A percentile compares a stretch with the other conserved stretches of the same genome.
phyloP scores from a whole-genome alignment of 2,329 filamentous ascomycete genomes.

The Verticillium isaacii region DNA sequence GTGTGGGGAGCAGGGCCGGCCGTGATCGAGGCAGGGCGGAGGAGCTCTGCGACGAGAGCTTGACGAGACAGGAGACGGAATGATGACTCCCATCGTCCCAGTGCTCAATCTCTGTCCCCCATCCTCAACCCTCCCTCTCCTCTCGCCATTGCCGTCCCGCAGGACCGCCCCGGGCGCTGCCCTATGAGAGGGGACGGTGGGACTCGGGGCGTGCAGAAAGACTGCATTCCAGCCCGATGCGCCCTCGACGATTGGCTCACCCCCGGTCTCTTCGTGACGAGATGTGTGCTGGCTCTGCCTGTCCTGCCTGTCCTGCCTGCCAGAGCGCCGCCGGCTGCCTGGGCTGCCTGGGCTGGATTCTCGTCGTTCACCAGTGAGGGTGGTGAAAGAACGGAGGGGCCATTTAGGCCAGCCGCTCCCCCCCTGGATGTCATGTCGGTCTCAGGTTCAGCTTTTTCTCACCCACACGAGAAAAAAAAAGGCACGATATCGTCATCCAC shows the following conservation, averaged over 20 bases:
- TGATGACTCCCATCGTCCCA: conserved; percentile 15
- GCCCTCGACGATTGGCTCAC: conserved; percentile 15
- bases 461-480: conserved; percentile 11
- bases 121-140: neutral
- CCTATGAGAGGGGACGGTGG: conserved; percentile 16
- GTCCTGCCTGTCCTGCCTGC: conserved; percentile 6
- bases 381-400: neutral
- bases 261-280: conserved; percentile 5
- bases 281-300: conserved; percentile 6
- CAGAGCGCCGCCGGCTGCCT: conserved; percentile 3
- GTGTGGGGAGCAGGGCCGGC: neutral
- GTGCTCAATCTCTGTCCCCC: neutral
- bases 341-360: neutral
- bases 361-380: neutral
- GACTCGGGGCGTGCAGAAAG: conserved; percentile 16
- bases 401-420: neutral
- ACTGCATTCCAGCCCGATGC: conserved; percentile 17
- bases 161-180: conserved; percentile 11
- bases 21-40: neutral
- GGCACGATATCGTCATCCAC: neutral
- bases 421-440: neutral
- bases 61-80: neutral
- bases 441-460: neutral
- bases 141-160: conserved; percentile 11
- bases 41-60: neutral